These are phyloP conservation scores for Zychaea mexicana DNA, from an alignment of 371 early-diverging fungal species.

Conservation along the genomic window DNA sequence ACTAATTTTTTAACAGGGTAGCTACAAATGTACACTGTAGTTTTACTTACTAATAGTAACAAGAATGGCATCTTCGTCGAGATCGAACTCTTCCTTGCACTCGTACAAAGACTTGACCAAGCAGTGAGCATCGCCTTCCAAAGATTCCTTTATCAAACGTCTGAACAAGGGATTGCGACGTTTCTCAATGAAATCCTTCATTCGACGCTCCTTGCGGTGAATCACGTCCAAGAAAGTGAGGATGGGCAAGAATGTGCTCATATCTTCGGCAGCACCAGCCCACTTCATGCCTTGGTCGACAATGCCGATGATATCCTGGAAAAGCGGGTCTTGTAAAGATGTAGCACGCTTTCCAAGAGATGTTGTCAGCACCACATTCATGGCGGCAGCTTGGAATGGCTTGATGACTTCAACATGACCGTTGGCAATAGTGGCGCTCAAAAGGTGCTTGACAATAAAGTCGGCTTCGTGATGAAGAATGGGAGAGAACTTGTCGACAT, in stretches of 20 bases:
- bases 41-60: constrained; percentile 22
- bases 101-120: constrained; percentile 18
- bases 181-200: constrained; percentile 7
- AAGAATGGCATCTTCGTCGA: constrained; percentile 22
- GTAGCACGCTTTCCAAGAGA: constrained; percentile 15
- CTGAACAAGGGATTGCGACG: constrained; percentile 13
- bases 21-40: background rate
- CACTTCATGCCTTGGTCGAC: constrained; percentile 13
- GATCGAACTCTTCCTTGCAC: constrained; percentile 18
- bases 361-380: constrained; percentile 17
- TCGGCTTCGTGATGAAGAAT: constrained; percentile 10
- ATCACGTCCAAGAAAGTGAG: constrained; percentile 8
- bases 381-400: constrained; percentile 12
- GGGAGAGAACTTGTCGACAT: constrained; percentile 8
- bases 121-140: constrained; percentile 16
- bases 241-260: constrained; percentile 21
- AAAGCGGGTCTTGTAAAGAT: constrained; percentile 15
- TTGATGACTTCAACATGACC: constrained; percentile 9
- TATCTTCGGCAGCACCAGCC: constrained; percentile 17
- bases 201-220: constrained; percentile 8
- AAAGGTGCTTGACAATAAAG: constrained; percentile 5
- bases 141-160: constrained; percentile 12
- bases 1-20: background rate
- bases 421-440: background rate
- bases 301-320: constrained; percentile 6